Evolutionary conservation across 768 basidiomycete species (phyloP).

Genomic region (Harrya chromipes): DNA sequence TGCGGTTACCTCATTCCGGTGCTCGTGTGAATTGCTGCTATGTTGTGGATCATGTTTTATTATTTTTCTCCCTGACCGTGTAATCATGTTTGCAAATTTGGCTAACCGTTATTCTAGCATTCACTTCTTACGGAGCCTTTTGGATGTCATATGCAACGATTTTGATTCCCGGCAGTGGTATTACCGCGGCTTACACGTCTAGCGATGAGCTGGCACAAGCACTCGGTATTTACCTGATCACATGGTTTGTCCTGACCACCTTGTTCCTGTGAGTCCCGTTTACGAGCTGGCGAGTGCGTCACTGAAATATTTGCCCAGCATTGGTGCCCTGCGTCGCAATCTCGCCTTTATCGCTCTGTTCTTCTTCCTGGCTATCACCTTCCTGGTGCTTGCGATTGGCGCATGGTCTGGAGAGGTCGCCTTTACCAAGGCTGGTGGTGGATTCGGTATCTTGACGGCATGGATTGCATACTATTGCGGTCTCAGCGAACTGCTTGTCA

Average conservation of each 20-base stretch:
- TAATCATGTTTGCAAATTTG: background rate
- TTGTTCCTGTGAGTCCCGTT: constrained; percentile 52
- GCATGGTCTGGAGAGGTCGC: constrained; percentile 28
- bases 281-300: background rate
- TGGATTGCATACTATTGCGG: constrained; percentile 46
- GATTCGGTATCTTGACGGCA: constrained; percentile 44
- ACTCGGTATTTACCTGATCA: constrained; percentile 68
- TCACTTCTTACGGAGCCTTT: constrained; percentile 82
- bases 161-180: constrained; percentile 66
- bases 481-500: constrained; percentile 39
- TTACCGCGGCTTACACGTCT: constrained; percentile 48
- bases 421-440: constrained; percentile 41
- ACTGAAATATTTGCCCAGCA: constrained; percentile 24
- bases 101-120: constrained; percentile 43
- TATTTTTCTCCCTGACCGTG: no score
- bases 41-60: no score
- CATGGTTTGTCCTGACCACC: constrained; percentile 73
- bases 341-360: constrained; percentile 49
- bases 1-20: no score
- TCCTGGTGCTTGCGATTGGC: constrained; percentile 43
- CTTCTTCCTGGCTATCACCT: constrained; percentile 52
- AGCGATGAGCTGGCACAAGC: constrained; percentile 48
- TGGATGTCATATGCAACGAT: constrained; percentile 83
- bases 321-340: constrained; percentile 51
- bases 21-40: background rate